Evolutionary conservation across 208 protist genomes (phyloP).

Genomic region (Leptomonas pyrrhocoris): DNA sequence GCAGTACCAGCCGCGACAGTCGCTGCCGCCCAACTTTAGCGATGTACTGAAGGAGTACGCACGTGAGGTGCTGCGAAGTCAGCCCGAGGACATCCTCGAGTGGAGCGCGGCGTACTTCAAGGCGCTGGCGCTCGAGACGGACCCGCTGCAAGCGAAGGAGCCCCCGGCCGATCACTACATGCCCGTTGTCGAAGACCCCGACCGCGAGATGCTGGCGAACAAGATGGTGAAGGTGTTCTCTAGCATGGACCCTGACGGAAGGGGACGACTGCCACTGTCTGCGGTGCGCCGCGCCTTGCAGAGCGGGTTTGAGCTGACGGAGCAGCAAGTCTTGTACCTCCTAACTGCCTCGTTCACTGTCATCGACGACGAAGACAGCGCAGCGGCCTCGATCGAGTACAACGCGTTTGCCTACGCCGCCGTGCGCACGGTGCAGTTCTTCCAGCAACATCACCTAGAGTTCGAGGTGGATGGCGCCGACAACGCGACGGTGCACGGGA

Average conservation of each 20-base stretch:
- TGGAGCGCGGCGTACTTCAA: constrained; percentile 94
- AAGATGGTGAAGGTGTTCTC: constrained; percentile 63
- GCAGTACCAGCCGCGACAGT: constrained; percentile 87
- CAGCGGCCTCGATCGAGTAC: constrained; percentile 67
- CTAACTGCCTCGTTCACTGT: constrained; percentile 53
- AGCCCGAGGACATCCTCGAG: constrained; percentile 90
- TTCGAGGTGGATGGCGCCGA: constrained; percentile 56
- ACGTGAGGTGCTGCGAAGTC: constrained; percentile 90
- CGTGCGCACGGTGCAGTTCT: constrained; percentile 69
- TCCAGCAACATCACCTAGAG: constrained; percentile 62
- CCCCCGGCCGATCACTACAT: constrained; percentile 42
- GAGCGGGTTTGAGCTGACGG: constrained; percentile 62
- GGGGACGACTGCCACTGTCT: constrained; percentile 50
- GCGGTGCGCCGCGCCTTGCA: constrained; percentile 56
- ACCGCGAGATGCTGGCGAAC: constrained; percentile 42
- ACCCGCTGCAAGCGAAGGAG: constrained; percentile 55
- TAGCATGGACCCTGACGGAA: constrained; percentile 44
- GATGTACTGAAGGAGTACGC: constrained; percentile 92
- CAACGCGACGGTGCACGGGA: constrained; percentile 77
- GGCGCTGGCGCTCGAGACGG: constrained; percentile 76
- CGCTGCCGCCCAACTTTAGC: constrained; percentile 87
- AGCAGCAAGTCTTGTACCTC: constrained; percentile 82
- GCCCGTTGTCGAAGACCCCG: constrained; percentile 45
- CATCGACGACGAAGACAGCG: constrained; percentile 32
- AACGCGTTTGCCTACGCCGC: constrained; percentile 53